A percentile compares a stretch with the other conserved stretches of the same genome.
Evolutionary conservation across 768 basidiomycete species (phyloP).

Genomic region (Russula ochroleuca): DNA sequence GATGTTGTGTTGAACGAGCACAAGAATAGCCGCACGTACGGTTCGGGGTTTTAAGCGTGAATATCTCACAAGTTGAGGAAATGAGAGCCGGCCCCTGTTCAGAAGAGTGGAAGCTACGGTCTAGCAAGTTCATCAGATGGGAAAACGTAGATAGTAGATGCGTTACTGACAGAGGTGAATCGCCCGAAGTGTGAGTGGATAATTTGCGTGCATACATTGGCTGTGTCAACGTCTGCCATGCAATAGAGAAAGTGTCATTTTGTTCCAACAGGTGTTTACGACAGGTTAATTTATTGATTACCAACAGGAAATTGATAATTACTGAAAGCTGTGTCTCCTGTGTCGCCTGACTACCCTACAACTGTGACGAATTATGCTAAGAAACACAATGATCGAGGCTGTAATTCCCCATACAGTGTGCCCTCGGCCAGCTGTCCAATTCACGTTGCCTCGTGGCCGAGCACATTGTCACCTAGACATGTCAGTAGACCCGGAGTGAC

Average conservation of each 20-base stretch:
- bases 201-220: constrained; percentile 57
- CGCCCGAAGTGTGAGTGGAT: constrained; percentile 62
- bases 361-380: not conserved
- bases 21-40: constrained; percentile 64
- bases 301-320: constrained; percentile 9
- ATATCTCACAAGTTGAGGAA: constrained; percentile 63
- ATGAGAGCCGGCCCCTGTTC: constrained; percentile 76
- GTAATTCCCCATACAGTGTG: not conserved
- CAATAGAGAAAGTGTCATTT: not conserved
- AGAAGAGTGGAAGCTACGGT: constrained; percentile 69
- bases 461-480: constrained; percentile 13
- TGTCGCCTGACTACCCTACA: not conserved
- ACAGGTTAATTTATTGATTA: not conserved
- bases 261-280: not conserved
- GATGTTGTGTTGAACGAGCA: constrained; percentile 87
- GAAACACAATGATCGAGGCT: not conserved
- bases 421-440: not conserved
- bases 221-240: constrained; percentile 65
- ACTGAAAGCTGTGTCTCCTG: not conserved
- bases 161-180: constrained; percentile 53
- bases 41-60: constrained; percentile 63
- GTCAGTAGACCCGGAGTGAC: constrained; percentile 15
- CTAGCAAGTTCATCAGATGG: constrained; percentile 38
- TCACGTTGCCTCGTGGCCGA: not conserved
- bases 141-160: not conserved